Percentiles rank a stretch among this genome's conserved stretches.
Conservation (phyloP, 2,329 filamentous ascomycete species). For the Fusarium luffae region DNA sequence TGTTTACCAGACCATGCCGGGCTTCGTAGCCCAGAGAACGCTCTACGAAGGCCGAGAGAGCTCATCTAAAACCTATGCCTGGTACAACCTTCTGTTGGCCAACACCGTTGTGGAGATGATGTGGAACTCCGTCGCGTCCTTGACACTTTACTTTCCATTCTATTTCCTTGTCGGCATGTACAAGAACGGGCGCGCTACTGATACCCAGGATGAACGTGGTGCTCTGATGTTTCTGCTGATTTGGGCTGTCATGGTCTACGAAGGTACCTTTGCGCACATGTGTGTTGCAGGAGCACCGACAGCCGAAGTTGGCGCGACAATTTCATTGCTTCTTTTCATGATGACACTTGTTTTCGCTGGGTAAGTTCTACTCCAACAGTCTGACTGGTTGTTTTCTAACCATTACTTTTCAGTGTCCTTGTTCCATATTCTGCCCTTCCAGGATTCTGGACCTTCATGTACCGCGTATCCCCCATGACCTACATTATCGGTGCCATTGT, state of each 20-base stretch:
- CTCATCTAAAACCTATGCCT: conserved; percentile 83
- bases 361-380: conserved; percentile 55
- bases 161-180: conserved; percentile 75
- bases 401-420: conserved; percentile 67
- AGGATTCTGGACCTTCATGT: conserved; percentile 79
- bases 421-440: conserved; percentile 68
- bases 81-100: conserved; percentile 84
- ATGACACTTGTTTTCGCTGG: conserved; percentile 38
- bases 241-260: conserved; percentile 71
- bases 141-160: conserved; percentile 46
- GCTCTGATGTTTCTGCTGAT: conserved; percentile 71
- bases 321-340: conserved; percentile 55
- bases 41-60: conserved; percentile 87
- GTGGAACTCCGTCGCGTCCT: conserved; percentile 69
- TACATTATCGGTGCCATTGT: conserved; percentile 73
- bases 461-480: conserved; percentile 70
- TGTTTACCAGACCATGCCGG: conserved; percentile 82
- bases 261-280: conserved; percentile 73
- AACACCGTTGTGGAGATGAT: conserved; percentile 88
- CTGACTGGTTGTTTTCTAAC: conserved; percentile 68
- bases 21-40: conserved; percentile 82
- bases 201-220: conserved; percentile 63
- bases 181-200: conserved; percentile 70
- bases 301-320: conserved; percentile 47
- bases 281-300: conserved; percentile 70